Conservation (phyloP, 371 early-diverging fungal species). For the Mucor irregularis region DNA sequence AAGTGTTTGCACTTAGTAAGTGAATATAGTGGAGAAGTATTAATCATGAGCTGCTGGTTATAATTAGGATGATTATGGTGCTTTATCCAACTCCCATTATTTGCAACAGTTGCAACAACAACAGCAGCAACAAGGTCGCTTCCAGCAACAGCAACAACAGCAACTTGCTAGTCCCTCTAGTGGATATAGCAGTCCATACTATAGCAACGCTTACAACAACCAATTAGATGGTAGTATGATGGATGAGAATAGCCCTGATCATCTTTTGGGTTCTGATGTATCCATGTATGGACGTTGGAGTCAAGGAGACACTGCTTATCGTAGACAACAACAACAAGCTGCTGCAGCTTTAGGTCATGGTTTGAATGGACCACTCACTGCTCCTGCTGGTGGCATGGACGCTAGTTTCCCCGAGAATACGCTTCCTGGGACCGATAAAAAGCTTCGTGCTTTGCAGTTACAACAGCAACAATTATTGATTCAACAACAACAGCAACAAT, state of each 20-base stretch:
- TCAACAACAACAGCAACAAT: constrained; percentile 56
- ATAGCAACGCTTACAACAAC: constrained; percentile 15
- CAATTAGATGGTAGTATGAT: background rate
- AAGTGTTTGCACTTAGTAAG: background rate
- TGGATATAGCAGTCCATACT: constrained; percentile 6
- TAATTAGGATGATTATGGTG: constrained; percentile 18
- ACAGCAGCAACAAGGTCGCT: constrained; percentile 29
- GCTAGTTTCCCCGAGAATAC: constrained; percentile 26
- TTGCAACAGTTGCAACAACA: constrained; percentile 37
- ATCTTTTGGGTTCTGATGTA: constrained; percentile 6
- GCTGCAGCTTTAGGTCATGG: constrained; percentile 29
- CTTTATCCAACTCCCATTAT: constrained; percentile 11
- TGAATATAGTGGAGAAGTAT: background rate
- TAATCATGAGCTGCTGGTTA: background rate
- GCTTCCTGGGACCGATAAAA: constrained; percentile 41
- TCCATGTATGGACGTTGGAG: constrained; percentile 27
- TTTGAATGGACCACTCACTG: constrained; percentile 31
- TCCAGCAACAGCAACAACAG: constrained; percentile 29
- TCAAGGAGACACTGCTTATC: constrained; percentile 27
- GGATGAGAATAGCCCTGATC: constrained; percentile 7
- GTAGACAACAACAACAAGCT: constrained; percentile 27
- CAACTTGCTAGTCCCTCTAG: constrained; percentile 30
- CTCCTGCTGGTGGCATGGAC: constrained; percentile 32
- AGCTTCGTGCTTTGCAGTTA: constrained; percentile 54
- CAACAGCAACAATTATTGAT: constrained; percentile 57